These are phyloP conservation scores for Pleurotus eryngii DNA, from an alignment of 768 basidiomycete genomes.

Conservation along the genomic window DNA sequence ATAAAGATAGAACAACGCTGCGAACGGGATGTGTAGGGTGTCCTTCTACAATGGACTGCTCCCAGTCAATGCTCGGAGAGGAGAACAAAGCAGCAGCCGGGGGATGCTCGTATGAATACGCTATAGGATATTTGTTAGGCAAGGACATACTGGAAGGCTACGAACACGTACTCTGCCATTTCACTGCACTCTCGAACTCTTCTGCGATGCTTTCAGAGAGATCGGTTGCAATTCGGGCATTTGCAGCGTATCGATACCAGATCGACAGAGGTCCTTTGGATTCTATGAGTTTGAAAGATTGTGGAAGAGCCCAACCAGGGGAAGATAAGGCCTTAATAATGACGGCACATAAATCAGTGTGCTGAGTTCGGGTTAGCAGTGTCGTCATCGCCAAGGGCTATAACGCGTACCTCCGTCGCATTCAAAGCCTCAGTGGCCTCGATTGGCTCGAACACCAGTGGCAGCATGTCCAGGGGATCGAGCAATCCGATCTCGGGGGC, in stretches of 20 bases:
- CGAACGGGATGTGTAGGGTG: conserved; percentile 59
- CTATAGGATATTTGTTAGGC: conserved; percentile 17
- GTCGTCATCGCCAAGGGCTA: not conserved
- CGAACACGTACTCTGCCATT: conserved; percentile 45
- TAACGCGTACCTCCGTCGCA: not conserved
- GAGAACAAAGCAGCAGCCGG: conserved; percentile 40
- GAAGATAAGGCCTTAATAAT: conserved; percentile 23
- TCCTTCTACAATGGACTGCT: conserved; percentile 58
- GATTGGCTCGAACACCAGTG: conserved; percentile 33
- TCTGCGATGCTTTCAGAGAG: conserved; percentile 39
- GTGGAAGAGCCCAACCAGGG: conserved; percentile 24
- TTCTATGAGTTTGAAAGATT: conserved; percentile 17
- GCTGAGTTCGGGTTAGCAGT: conserved; percentile 17
- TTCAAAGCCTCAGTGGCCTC: conserved; percentile 1
- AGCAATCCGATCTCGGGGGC: conserved; percentile 44
- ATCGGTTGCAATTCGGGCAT: conserved; percentile 29
- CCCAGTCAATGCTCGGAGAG: conserved; percentile 54
- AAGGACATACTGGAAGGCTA: no score
- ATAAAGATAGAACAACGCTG: not conserved
- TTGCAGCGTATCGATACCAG: conserved; percentile 40
- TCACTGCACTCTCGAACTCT: conserved; percentile 47
- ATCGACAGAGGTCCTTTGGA: conserved; percentile 34
- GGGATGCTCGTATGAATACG: conserved; percentile 47
- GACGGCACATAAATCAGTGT: conserved; percentile 20
- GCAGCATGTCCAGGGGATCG: conserved; percentile 54